Evolutionary conservation across 2,329 filamentous ascomycete species (phyloP).

Genomic region (Phoma sp.): DNA sequence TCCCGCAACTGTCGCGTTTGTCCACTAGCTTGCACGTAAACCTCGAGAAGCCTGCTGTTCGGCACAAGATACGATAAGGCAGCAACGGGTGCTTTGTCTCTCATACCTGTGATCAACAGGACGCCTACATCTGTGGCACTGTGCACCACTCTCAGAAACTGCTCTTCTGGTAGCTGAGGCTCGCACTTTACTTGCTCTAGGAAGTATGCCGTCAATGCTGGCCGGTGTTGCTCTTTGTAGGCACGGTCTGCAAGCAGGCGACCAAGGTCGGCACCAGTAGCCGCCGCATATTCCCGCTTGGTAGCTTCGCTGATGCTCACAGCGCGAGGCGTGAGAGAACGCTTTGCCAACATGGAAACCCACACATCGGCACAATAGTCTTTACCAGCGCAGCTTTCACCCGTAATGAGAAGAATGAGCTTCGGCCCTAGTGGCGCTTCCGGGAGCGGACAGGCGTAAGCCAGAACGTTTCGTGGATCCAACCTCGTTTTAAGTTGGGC

Average conservation of each 20-base stretch:
- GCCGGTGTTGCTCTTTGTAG: slow-evolving; percentile 69
- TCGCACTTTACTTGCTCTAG: slow-evolving; percentile 52
- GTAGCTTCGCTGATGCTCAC: slow-evolving; percentile 61
- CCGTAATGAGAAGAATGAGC: slow-evolving; percentile 59
- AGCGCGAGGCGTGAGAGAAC: slow-evolving; percentile 47
- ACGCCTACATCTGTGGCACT: slow-evolving; percentile 56
- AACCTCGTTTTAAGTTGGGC: slow-evolving; percentile 58
- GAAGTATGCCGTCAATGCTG: slow-evolving; percentile 62
- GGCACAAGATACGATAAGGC: slow-evolving; percentile 63
- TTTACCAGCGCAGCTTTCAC: slow-evolving; percentile 64
- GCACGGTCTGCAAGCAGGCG: slow-evolving; percentile 61
- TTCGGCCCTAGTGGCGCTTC: slow-evolving; percentile 33
- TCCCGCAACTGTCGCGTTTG: slow-evolving; percentile 50
- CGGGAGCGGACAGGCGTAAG: slow-evolving; percentile 64
- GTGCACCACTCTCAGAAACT: slow-evolving; percentile 50
- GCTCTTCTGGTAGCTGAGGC: slow-evolving; percentile 58
- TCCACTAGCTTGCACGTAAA: slow-evolving; percentile 56
- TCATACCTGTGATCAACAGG: slow-evolving; percentile 69
- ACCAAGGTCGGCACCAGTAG: slow-evolving; percentile 56
- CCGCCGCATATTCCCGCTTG: slow-evolving; percentile 63
- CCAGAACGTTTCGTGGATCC: slow-evolving; percentile 62
- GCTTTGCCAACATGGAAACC: slow-evolving; percentile 52
- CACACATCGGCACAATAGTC: slow-evolving; percentile 66
- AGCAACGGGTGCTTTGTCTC: slow-evolving; percentile 66
- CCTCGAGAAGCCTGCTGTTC: slow-evolving; percentile 61